Evolutionary conservation across 2,329 filamentous ascomycete genomes (phyloP), one percentile per base, ranked within the genome.

Genomic region (Colletotrichum viniferum): DNA sequence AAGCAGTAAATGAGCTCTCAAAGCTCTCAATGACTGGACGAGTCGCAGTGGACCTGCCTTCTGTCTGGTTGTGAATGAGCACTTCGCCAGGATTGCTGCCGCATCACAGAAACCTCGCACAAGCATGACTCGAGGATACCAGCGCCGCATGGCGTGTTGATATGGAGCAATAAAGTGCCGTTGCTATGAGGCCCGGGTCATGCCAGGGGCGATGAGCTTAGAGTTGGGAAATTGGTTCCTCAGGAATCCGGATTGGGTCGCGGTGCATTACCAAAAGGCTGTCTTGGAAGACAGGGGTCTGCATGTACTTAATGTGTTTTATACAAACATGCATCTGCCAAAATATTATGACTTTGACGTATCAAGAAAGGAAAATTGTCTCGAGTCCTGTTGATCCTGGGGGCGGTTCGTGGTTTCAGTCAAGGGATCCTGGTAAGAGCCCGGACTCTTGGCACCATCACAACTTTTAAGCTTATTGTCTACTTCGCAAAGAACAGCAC

Each of bases 1-100:
- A 58, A 30, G 48, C 43, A n/a, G 77, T 78, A 78, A 72, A 77
- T 71, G 61, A 48, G 24, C 26, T 14, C 28, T 18, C 21, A 24
- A 14, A 24, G 10, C 32, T 60, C 24, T 21, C 43, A 24, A 58
- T 16, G 21, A 18, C 30, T 36, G 28, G 43, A 56, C 32, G 48
- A 67, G 13, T 58, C 9, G 28, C 30, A 26, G 13, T 18, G 48
- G 14, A 36, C 18, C 14, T 58, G 16, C 43, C 38, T 14, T 26
- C 14, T 12, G 55, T 67, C 28, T 24, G 12, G 13, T 24, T 55
- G 48, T n/a, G 14, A 38, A 36, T 26, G 64, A 56, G 64, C 38
- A 52, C 12, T 4, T 14, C 28, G 43, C 30, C 18, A 21, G 30
- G 12, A 26, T 67, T 26, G 58, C 21, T 65, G n/a, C 43, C 4